phyloP scores from a whole-genome alignment of 345 rosid genomes.

The Fremontodendron californicum region DNA sequence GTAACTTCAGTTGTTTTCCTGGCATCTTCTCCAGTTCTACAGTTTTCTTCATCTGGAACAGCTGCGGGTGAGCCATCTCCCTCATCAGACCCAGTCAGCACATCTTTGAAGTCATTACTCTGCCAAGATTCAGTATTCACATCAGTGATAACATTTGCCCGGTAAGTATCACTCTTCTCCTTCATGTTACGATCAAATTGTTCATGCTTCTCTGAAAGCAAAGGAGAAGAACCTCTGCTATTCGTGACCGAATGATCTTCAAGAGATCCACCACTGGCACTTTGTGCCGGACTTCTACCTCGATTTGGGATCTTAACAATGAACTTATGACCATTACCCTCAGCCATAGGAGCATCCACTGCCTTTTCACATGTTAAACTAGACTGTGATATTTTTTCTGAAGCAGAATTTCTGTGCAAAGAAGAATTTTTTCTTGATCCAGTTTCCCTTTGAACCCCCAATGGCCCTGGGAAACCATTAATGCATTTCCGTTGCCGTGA shows the following conservation, averaged over 20 bases:
- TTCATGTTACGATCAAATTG: conserved; percentile 34
- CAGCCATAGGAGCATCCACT: conserved; percentile 43
- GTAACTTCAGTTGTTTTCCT: conserved; percentile 38
- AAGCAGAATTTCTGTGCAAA: conserved; percentile 39
- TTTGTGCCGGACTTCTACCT: conserved; percentile 69
- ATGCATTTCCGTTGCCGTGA: conserved; percentile 50
- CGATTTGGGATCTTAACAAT: conserved; percentile 71
- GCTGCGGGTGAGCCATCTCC: conserved; percentile 50
- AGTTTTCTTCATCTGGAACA: conserved; percentile 41
- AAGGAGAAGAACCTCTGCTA: conserved; percentile 65
- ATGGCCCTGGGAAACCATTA: conserved; percentile 49
- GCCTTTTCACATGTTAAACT: conserved; percentile 50
- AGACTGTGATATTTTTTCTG: conserved; percentile 56
- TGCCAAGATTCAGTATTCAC: conserved; percentile 58
- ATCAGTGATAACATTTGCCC: conserved; percentile 35
- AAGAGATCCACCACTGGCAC: conserved; percentile 59
- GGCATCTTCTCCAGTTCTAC: conserved; percentile 36
- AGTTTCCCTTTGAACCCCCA: conserved; percentile 45
- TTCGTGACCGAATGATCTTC: conserved; percentile 53
- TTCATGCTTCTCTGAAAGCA: conserved; percentile 54
- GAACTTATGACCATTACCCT: conserved; percentile 59
- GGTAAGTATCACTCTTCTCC: conserved; percentile 45
- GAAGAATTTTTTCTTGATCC: conserved; percentile 47
- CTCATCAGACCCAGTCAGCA: conserved; percentile 41
- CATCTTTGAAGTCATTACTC: conserved; percentile 58